These are phyloP conservation scores for Psilocybe cyanescens DNA, from an alignment of 768 basidiomycete genomes.

Conservation along the genomic window DNA sequence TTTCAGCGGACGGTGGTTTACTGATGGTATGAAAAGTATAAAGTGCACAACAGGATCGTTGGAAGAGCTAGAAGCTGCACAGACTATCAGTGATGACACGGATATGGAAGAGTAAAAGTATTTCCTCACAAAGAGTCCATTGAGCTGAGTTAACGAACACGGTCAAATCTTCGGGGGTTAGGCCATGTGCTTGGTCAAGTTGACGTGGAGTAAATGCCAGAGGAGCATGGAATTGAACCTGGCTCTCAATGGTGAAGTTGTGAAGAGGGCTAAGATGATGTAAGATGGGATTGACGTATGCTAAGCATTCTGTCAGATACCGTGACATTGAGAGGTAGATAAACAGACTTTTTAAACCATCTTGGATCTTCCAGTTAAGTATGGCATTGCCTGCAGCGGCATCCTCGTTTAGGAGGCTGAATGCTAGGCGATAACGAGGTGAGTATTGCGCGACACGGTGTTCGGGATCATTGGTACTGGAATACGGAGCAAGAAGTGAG, in stretches of 20 bases:
- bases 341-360: slow-evolving; percentile 64
- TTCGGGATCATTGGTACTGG: slow-evolving; percentile 39
- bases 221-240: slow-evolving; percentile 91
- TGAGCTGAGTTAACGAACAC: slow-evolving; percentile 96
- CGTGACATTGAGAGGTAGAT: neutral
- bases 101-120: neutral
- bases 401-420: slow-evolving; percentile 93
- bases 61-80: slow-evolving; percentile 84
- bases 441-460: slow-evolving; percentile 76
- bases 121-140: slow-evolving; percentile 83
- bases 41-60: slow-evolving; percentile 96
- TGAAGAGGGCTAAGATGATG: slow-evolving; percentile 67
- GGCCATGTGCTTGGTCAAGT: slow-evolving; percentile 48
- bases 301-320: slow-evolving; percentile 40
- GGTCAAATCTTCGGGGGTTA: slow-evolving; percentile 84
- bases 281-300: slow-evolving; percentile 69
- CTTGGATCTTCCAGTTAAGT: slow-evolving; percentile 73
- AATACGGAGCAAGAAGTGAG: slow-evolving; percentile 46
- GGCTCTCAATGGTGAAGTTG: slow-evolving; percentile 94
- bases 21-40: slow-evolving; percentile 83
- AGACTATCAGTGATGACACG: slow-evolving; percentile 1
- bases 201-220: slow-evolving; percentile 73
- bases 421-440: slow-evolving; percentile 83
- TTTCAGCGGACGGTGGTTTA: slow-evolving; percentile 65
- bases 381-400: slow-evolving; percentile 64